A percentile compares a stretch with the other conserved stretches of the same genome.
Conservation (phyloP, 2,329 filamentous ascomycete species). For the Beauveria brongniartii region DNA sequence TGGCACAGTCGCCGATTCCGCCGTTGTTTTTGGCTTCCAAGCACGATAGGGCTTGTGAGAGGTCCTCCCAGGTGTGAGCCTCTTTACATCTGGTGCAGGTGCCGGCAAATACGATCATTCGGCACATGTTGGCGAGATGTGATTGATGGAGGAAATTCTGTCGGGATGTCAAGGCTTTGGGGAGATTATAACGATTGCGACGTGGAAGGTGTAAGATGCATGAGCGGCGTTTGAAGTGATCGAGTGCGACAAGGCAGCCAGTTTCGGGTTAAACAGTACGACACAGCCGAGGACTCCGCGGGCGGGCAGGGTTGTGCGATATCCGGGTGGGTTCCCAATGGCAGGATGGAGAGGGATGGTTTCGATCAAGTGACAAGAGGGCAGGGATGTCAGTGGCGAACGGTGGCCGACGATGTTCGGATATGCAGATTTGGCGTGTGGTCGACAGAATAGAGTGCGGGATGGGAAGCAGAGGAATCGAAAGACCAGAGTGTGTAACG, state of each 20-base stretch:
- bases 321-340: neutral
- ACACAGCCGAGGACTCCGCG: neutral
- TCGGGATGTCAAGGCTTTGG: neutral
- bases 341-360: neutral
- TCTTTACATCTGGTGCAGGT: constrained; percentile 35
- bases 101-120: constrained; percentile 36
- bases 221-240: neutral
- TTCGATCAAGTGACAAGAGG: neutral
- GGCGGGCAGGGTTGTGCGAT: neutral
- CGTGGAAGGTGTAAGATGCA: neutral
- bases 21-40: constrained; percentile 42
- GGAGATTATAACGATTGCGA: neutral
- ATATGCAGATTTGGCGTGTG: neutral
- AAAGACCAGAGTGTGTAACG: neutral
- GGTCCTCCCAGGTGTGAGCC: constrained; percentile 34
- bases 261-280: neutral
- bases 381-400: neutral
- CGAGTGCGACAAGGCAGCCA: neutral
- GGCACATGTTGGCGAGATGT: constrained; percentile 32
- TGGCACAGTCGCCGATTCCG: constrained; percentile 34
- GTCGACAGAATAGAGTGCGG: neutral
- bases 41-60: constrained; percentile 38
- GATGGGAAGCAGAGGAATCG: too few species aligned
- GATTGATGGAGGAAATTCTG: too few species aligned
- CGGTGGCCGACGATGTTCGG: neutral